Percentiles rank a stretch among this genome's conserved stretches.
Conservation (phyloP, 1,139 yeast species). For the Tardiomyces blankii region DNA sequence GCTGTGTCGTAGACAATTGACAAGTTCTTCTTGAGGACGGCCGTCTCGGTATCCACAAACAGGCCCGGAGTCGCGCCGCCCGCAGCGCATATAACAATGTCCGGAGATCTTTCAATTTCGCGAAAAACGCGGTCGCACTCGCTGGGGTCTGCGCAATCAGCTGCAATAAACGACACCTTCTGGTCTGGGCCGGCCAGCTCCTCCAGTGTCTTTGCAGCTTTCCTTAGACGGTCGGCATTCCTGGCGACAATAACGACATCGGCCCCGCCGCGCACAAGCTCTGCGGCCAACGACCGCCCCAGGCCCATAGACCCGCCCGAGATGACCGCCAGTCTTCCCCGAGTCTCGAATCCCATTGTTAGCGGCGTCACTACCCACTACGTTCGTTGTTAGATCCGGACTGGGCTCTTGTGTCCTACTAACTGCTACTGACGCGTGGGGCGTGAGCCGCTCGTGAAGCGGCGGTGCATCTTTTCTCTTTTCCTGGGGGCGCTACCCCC, state of each 20-base stretch:
- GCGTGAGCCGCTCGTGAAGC: no score
- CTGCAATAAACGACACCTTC: slow-evolving; percentile 37
- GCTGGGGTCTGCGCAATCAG: slow-evolving; percentile 56
- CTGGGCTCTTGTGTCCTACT: no score
- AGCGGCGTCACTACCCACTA: no score
- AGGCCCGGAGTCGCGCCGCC: slow-evolving; percentile 78
- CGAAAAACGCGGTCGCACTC: slow-evolving; percentile 36
- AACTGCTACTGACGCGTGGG: no score
- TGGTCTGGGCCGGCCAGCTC: slow-evolving; percentile 20
- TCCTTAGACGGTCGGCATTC: slow-evolving; percentile 43
- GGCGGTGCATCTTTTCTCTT: no score
- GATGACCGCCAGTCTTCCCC: slow-evolving; percentile 47
- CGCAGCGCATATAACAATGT: slow-evolving; percentile 74
- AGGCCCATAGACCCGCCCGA: slow-evolving; percentile 96
- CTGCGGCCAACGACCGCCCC: slow-evolving; percentile 67
- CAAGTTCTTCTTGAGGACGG: slow-evolving; percentile 52
- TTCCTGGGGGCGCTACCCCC: no score
- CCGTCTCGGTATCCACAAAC: slow-evolving; percentile 52
- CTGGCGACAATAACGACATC: slow-evolving; percentile 68
- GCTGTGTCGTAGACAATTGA: slow-evolving; percentile 65
- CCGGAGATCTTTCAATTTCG: slow-evolving; percentile 36
- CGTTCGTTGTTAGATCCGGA: no score
- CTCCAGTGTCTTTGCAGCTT: slow-evolving; percentile 38
- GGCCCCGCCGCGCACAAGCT: slow-evolving; percentile 47
- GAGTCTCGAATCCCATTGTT: slow-evolving; percentile 6